These are phyloP conservation scores for Martensiomyces pterosporus DNA, from an alignment of 192 early-diverging fungal species.

Conservation along the genomic window DNA sequence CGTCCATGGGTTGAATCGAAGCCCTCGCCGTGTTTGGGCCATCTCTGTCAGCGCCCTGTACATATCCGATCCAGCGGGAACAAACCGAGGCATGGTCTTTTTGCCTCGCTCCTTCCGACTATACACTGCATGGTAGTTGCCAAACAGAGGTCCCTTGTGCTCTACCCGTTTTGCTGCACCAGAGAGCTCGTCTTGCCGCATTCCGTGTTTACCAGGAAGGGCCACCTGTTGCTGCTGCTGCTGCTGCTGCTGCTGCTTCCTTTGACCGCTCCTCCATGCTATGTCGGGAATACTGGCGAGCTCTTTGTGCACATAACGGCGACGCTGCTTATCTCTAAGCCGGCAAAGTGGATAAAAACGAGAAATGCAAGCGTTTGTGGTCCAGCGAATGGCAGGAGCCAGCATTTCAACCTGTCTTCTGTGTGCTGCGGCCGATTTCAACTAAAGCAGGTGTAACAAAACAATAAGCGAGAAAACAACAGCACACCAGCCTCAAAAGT, in stretches of 20 bases:
- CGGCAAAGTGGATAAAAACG: too few relatives aligned
- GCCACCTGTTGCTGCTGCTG: not conserved
- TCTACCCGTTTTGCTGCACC: too few relatives aligned
- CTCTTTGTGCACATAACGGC: not conserved
- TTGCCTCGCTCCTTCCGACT: not conserved
- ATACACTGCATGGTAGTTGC: slow-evolving; percentile 10
- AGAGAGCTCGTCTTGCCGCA: too few relatives aligned
- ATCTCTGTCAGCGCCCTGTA: slow-evolving; percentile 12
- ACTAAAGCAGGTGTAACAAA: too few relatives aligned
- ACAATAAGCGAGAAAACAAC: too few relatives aligned
- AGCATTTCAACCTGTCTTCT: too few relatives aligned
- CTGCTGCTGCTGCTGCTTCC: not conserved
- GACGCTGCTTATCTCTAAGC: too few relatives aligned
- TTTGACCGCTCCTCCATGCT: slow-evolving; percentile 18
- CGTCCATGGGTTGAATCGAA: slow-evolving; percentile 40
- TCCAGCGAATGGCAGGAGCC: too few relatives aligned
- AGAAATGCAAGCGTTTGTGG: too few relatives aligned
- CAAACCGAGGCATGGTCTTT: slow-evolving; percentile 8
- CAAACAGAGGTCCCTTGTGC: slow-evolving; percentile 2
- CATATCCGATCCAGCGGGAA: slow-evolving; percentile 18
- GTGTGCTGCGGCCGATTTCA: too few relatives aligned
- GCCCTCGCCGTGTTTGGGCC: slow-evolving; percentile 4
- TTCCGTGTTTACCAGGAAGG: too few relatives aligned
- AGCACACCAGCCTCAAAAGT: too few relatives aligned
- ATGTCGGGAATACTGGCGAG: slow-evolving; percentile 13